phyloP scores from a whole-genome alignment of 306 rosid species.

The Quercus gilva region DNA sequence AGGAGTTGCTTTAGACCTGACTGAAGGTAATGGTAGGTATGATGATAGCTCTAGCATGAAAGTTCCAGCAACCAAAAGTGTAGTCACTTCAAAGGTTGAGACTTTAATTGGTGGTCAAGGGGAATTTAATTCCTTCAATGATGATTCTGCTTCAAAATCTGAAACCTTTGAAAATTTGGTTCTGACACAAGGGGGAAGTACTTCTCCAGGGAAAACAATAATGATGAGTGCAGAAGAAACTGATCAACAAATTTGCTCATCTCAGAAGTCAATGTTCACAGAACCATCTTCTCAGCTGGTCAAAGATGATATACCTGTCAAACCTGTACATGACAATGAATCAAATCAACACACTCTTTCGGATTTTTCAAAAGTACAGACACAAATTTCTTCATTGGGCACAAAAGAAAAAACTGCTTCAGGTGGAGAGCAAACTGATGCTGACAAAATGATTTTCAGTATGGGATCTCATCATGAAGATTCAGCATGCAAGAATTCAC shows the following conservation, averaged over 20 bases:
- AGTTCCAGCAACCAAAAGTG: slow-evolving; percentile 39
- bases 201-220: slow-evolving; percentile 24
- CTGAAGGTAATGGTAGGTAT: slow-evolving; percentile 33
- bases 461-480: slow-evolving; percentile 31
- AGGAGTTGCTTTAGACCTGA: neutral
- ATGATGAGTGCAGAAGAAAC: slow-evolving; percentile 26
- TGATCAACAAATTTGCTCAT: slow-evolving; percentile 30
- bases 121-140: slow-evolving; percentile 33
- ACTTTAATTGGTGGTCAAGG: slow-evolving; percentile 31
- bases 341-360: slow-evolving; percentile 31
- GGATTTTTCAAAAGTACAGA: slow-evolving; percentile 28
- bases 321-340: slow-evolving; percentile 23
- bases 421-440: slow-evolving; percentile 28
- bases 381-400: slow-evolving; percentile 31
- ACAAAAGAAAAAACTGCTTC: slow-evolving; percentile 23
- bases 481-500: slow-evolving; percentile 32
- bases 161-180: slow-evolving; percentile 31
- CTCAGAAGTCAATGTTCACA: slow-evolving; percentile 28
- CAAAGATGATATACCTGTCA: slow-evolving; percentile 23
- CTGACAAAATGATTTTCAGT: slow-evolving; percentile 23
- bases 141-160: slow-evolving; percentile 31
- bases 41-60: slow-evolving; percentile 29
- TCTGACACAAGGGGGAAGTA: slow-evolving; percentile 23
- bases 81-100: slow-evolving; percentile 33
- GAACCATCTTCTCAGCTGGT: slow-evolving; percentile 34